Evolutionary conservation across 75 land plant species (phyloP), one percentile per base, ranked within the genome.

Genomic region (Cryptomeria japonica): DNA sequence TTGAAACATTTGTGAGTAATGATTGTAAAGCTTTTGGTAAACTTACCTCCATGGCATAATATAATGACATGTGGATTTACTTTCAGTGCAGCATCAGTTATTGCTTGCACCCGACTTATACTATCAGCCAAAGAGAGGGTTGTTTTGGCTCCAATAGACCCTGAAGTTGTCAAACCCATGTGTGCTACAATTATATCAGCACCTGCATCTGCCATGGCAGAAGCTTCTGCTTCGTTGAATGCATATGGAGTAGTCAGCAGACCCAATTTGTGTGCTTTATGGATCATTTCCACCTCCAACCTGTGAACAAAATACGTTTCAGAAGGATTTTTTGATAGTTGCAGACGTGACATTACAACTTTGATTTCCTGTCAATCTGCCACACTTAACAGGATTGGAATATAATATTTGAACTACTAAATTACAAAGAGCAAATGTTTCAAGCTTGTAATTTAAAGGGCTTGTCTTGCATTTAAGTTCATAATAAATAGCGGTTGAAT

Each of bases 111-210:
- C 83, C 91, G 95, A 37, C 41, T 85, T 14, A 98, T 97, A 91
- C 96, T 93, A 76, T 97, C 97, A 56, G 96, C 99, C 56, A 98
- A 55, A 25, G 96, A 89, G 28, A 97, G 86, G 42, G 99, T 89
- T 51, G 97, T 96, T 91, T 95, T 92, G 49, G 99, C 99, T 84
- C 99, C 99, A 86, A 97, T 96, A 8, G 99, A 93, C 38, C 99
- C 99, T 85, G 99, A 93, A 13, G 99, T 96, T 5, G 99, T 98
- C 32, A 98, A 95, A 13, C 99, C 99, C 99, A 98, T 98, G 90
- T 98, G 99, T 42, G 99, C 99, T 83, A 98, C 99, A 38, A 98
- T 93, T 34, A 98, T 96, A 88, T 96, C 96, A 82, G 99, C 99
- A 77, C 99, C 99, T 75, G 96, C 99, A 90, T 93, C 92, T 58